Conservation (phyloP, 805 yeast genomes). For the Debaryomyces castellii region DNA sequence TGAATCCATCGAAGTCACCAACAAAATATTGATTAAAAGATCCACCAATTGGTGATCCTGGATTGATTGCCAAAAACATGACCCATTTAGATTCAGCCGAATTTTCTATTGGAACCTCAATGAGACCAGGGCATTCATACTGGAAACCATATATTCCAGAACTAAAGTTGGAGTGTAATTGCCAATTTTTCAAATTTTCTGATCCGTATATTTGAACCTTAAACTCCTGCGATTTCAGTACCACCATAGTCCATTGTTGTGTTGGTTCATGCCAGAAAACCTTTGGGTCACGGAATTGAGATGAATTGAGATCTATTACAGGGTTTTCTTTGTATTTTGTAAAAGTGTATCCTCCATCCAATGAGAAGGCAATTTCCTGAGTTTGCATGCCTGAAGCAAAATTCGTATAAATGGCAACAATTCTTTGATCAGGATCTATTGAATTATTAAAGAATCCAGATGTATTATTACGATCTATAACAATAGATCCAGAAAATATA, state of each 20-base stretch:
- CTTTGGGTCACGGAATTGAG: conserved; percentile 36
- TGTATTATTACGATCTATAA: conserved; percentile 36
- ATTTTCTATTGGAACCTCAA: conserved; percentile 24
- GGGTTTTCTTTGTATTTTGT: conserved; percentile 26
- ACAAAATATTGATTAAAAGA: conserved; percentile 39
- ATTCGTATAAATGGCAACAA: conserved; percentile 37
- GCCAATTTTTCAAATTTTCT: conserved; percentile 23
- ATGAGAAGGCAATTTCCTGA: conserved; percentile 33
- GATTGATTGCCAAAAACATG: conserved; percentile 37
- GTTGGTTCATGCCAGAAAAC: conserved; percentile 31
- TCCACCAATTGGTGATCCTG: conserved; percentile 43
- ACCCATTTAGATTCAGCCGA: conserved; percentile 29
- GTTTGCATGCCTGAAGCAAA: conserved; percentile 20
- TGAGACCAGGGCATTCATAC: conserved; percentile 43
- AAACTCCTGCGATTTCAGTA: conserved; percentile 27
- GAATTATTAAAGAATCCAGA: conserved; percentile 29
- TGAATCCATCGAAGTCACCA: conserved; percentile 40
- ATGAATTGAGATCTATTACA: conserved; percentile 25
- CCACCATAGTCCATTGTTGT: conserved; percentile 27
- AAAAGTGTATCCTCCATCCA: conserved; percentile 36
- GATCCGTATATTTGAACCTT: conserved; percentile 26
- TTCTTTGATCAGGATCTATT: conserved; percentile 25
- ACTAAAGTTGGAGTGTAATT: conserved; percentile 21
- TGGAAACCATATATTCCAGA: conserved; percentile 33
- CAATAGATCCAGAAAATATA: conserved; percentile 37